These are phyloP conservation scores for Claviceps sp. DNA, from an alignment of 2,329 filamentous ascomycete genomes.

Conservation along the genomic window DNA sequence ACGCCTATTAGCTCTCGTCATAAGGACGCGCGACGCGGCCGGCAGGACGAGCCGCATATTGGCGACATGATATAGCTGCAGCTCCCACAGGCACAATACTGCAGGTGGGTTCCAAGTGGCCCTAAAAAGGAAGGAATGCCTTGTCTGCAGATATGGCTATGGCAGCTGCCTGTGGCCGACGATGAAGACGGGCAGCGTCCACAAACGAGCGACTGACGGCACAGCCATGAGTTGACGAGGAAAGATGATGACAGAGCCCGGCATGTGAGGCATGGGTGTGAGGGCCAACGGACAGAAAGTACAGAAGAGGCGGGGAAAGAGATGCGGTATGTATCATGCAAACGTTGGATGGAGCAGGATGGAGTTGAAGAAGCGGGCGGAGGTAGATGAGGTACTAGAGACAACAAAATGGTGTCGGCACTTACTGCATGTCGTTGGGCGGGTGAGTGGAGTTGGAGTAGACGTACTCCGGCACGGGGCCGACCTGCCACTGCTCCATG, in stretches of 20 bases:
- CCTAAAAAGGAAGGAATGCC: not conserved
- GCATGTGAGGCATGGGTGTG: not conserved
- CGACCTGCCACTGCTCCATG: slow-evolving; percentile 51
- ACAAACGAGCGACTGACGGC: not conserved
- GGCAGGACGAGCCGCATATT: not conserved
- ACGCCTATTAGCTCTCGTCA: slow-evolving; percentile 14
- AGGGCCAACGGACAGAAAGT: not conserved
- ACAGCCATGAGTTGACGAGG: not conserved
- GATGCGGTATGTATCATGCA: not conserved
- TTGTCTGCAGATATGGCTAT: not conserved
- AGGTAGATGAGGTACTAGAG: slow-evolving; percentile 14
- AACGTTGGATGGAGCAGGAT: not conserved
- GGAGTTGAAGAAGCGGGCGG: slow-evolving; percentile 5
- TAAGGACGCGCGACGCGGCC: not conserved
- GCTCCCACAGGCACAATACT: not conserved
- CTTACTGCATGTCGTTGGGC: slow-evolving; percentile 46
- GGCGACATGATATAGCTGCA: not conserved
- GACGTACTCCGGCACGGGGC: slow-evolving; percentile 46
- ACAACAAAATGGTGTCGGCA: slow-evolving; percentile 24
- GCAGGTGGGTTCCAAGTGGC: not conserved
- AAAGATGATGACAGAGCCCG: not conserved
- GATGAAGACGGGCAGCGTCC: not conserved
- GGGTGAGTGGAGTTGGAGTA: slow-evolving; percentile 41
- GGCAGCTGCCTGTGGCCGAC: not conserved
- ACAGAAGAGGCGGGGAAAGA: not conserved